Percentiles rank a stretch among this genome's conserved stretches.
Evolutionary conservation across 305 asterid species (phyloP).

Genomic region (Fraxinus angustifolia): DNA sequence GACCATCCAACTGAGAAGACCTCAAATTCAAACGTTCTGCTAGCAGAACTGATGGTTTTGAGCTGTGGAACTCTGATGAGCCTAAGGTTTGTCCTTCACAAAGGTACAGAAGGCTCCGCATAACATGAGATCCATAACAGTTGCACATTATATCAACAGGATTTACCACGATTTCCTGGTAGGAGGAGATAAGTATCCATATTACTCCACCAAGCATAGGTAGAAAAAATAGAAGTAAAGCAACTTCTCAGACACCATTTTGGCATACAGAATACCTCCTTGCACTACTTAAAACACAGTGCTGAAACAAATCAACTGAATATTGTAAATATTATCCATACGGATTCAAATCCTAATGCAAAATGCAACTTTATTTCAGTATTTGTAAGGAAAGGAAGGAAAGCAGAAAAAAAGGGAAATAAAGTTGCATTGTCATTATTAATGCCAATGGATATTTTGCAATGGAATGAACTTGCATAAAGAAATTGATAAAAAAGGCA

Average conservation of each 20-base stretch:
- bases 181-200: slow-evolving; percentile 1
- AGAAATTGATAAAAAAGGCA: not conserved
- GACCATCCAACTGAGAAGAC: slow-evolving; percentile 42
- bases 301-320: not conserved
- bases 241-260: not conserved
- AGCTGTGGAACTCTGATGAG: slow-evolving; percentile 62
- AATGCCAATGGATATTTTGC: not conserved
- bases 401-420: not conserved
- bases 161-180: slow-evolving; percentile 61
- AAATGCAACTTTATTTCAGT: slow-evolving; percentile 9
- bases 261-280: not conserved
- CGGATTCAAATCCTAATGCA: not conserved
- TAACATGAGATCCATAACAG: slow-evolving; percentile 93
- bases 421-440: not conserved
- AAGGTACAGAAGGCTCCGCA: slow-evolving; percentile 82
- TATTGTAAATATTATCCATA: slow-evolving; percentile 1
- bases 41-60: slow-evolving; percentile 59
- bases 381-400: not conserved
- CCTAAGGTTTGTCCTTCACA: slow-evolving; percentile 80
- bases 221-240: not conserved
- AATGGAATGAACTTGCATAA: not conserved
- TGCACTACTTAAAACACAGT: not conserved
- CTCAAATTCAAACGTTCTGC: slow-evolving; percentile 70
- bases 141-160: slow-evolving; percentile 79
- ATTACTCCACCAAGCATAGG: not conserved